A percentile compares a stretch with the other conserved stretches of the same genome.
These are phyloP conservation scores for Ophiostoma novo-ulmi DNA, from an alignment of 2,329 filamentous ascomycete species.

Conservation along the genomic window DNA sequence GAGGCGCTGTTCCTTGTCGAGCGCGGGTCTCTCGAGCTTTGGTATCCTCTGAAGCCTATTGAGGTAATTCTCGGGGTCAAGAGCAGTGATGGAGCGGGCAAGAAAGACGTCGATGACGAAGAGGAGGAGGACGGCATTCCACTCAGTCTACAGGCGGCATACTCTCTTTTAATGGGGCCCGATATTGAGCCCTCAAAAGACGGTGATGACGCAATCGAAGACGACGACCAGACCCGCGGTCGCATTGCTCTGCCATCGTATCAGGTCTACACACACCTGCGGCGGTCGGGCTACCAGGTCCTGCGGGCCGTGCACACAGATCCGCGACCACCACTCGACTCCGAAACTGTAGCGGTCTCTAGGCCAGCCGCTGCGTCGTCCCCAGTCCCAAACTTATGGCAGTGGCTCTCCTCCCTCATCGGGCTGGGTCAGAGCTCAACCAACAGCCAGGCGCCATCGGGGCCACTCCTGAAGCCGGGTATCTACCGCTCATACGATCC, in stretches of 20 bases:
- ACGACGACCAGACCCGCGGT: slow-evolving; percentile 35
- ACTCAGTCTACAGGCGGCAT: slow-evolving; percentile 85
- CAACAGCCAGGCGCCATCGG: slow-evolving; percentile 36
- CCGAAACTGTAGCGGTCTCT: not conserved
- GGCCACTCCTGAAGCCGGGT: slow-evolving; percentile 58
- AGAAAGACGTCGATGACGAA: slow-evolving; percentile 33
- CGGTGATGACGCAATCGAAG: slow-evolving; percentile 17
- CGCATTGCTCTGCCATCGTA: slow-evolving; percentile 71
- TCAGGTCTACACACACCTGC: slow-evolving; percentile 81
- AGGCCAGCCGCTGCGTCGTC: not conserved
- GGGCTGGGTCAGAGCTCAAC: no score
- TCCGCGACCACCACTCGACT: not conserved
- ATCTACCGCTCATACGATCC: slow-evolving; percentile 61
- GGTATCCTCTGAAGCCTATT: slow-evolving; percentile 64
- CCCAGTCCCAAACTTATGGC: slow-evolving; percentile 39
- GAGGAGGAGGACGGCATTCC: slow-evolving; percentile 65
- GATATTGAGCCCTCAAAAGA: slow-evolving; percentile 46
- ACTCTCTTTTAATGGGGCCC: slow-evolving; percentile 73
- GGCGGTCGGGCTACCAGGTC: slow-evolving; percentile 75
- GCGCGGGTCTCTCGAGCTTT: slow-evolving; percentile 77
- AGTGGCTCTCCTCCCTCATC: slow-evolving; percentile 49
- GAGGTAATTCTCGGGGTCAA: slow-evolving; percentile 41
- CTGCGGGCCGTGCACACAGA: slow-evolving; percentile 24
- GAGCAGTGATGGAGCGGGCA: not conserved
- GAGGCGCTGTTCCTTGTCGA: slow-evolving; percentile 88